These are phyloP conservation scores for Saturnispora serradocipensis DNA, from an alignment of 805 yeast species.

Conservation along the genomic window DNA sequence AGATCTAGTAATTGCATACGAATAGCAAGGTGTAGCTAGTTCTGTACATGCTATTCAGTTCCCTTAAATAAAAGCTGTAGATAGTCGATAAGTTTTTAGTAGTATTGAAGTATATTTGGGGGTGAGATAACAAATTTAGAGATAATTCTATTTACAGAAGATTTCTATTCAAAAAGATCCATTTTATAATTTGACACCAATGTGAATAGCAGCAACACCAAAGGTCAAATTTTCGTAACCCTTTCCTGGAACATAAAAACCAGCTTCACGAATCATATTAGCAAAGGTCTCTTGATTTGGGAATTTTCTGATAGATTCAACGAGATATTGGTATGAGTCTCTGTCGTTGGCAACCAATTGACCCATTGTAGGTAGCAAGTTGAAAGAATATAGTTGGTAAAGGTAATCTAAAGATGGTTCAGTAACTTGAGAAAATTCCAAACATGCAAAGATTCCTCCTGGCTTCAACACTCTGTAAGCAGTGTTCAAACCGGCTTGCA, in stretches of 20 bases:
- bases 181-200: constrained; percentile 75
- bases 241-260: constrained; percentile 79
- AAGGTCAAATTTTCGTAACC: constrained; percentile 93
- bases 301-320: constrained; percentile 86
- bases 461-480: constrained; percentile 94
- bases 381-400: constrained; percentile 85
- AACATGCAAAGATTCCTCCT: constrained; percentile 95
- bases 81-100: no score
- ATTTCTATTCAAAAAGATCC: neutral
- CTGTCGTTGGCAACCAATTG: constrained; percentile 92
- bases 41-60: no score
- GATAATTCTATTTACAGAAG: neutral
- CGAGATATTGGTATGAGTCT: constrained; percentile 92
- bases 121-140: neutral
- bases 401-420: constrained; percentile 64
- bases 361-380: constrained; percentile 86
- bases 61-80: no score
- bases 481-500: constrained; percentile 89
- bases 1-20: no score
- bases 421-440: constrained; percentile 89
- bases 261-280: constrained; percentile 87
- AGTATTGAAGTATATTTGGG: neutral
- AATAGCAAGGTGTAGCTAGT: no score
- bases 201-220: constrained; percentile 93
- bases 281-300: constrained; percentile 90